Base-by-base conservation (phyloP, 208 protist genomes). In the Tritrichomonas foetus region DNA sequence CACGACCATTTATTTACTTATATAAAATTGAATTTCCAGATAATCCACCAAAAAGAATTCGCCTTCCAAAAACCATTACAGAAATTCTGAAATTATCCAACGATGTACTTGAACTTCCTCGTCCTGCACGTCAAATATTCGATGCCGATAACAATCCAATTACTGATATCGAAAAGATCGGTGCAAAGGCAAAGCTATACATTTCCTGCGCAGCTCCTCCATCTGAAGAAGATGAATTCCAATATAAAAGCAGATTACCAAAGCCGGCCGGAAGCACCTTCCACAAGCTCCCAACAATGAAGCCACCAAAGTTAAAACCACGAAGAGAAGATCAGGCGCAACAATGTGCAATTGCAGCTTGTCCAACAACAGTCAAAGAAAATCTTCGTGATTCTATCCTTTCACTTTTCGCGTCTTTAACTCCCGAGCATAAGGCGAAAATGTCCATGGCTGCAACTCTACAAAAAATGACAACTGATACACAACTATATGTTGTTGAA, bases 21-120 rank as follows among this genome's bases (percentile, higher is more conserved):
- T 33, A 57, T 9, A 89, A 89, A 57, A 53, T 89, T 20, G 78
- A 89, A 39, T 89, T 89, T 57, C 78, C 78, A 22, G 78, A 89
- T n/a, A 36, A 89, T 36, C 47, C 0, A 33, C 30, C 78, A 57
- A 53, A 89, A 49, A 89, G 47, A 57, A 89, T 89, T 22, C 25
- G 30, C 9, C 30, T 89, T 33, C 78, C 78, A 39, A 89, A 89
- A 47, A 57, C 25, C 33, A 33, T 57, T 14, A 89, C 14, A 13
- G n/a, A 89, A 57, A 39, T 89, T 33, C 39, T 89, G 14, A 13
- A 22, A 39, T 22, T 89, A 5, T 41, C 78, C 1, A 57, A 41
- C 33, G 78, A 89, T 39, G 78, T 47, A 33, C 47, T 89, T 39
- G 47, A 89, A 53, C 47, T 89, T 53, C 47, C 3, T 39, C 41